Evolutionary conservation across 1,139 yeast genomes (phyloP), one percentile per base, ranked within the genome.

Genomic region (Geotrichum candidum): DNA sequence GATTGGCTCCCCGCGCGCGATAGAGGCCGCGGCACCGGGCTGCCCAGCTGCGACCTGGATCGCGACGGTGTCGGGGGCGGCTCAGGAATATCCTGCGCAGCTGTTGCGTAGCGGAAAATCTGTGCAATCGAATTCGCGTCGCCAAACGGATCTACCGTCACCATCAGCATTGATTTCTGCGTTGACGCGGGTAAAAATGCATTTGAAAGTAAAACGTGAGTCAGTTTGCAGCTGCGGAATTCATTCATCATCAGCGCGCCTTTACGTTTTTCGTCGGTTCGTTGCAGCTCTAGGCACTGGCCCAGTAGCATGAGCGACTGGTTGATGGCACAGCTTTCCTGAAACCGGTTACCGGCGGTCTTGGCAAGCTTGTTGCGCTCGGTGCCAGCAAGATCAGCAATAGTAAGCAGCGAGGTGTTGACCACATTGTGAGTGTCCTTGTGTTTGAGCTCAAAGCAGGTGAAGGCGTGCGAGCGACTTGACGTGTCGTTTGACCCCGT

Each of bases 121-220:
- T 78, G 82, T n/a, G 83, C 72, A 52, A 84, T 82, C 10, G 85
- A 82, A 15, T 86, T 85, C 33, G 84, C 84, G 60, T 74, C 76
- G 29, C 87, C 88, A 65, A 81, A 82, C 0, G 90, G 88, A 68
- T 87, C 91, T 60, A 87, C 75, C 56, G 86, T 87, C 51, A 86
- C 81, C 33, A 86, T 67, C 52, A 74, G 66, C 1, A 66, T 68
- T 2, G 73, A 65, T 50, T 66, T 66, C 56, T 70, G 62, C 73
- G 74, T 62, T 54, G 75, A 71, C 25, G 68, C 65, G 53, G 72
- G 70, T 33, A 75, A 76, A 55, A 78, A 77, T 56, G 78, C 76
- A 66, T 81, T 83, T 48, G 80, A 74, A 51, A 82, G 73, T 3
- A 82, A 72, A 29, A 82, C 66, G 65, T 82, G 78, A 2, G 83